phyloP scores from a whole-genome alignment of 495 filamentous ascomycete species.

The Elasticomyces elasticus region DNA sequence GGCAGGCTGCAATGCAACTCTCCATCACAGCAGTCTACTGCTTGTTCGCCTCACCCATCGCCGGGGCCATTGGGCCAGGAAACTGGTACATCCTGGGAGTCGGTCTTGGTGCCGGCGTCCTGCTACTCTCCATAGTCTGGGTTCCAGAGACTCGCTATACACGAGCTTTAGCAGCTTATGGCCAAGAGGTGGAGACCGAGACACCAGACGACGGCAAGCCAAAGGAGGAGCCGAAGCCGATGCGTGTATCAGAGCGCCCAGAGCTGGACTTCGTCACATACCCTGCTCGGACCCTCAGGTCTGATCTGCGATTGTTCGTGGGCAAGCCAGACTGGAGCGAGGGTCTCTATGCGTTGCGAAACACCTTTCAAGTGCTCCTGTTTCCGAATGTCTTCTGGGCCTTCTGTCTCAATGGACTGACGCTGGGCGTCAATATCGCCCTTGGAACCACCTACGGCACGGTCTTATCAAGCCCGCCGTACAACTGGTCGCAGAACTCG shows the following conservation, averaged over 20 bases:
- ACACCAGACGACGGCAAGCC: not conserved
- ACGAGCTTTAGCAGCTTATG: conserved; percentile 10
- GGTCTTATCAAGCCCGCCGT: conserved; percentile 28
- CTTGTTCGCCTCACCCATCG: conserved; percentile 32
- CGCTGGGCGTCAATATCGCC: conserved; percentile 33
- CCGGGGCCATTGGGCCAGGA: conserved; percentile 29
- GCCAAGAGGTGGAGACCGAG: not conserved
- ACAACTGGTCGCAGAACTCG: conserved; percentile 29
- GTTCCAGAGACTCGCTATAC: conserved; percentile 16
- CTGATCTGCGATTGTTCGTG: conserved; percentile 15
- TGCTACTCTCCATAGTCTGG: conserved; percentile 7
- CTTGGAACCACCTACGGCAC: conserved; percentile 33
- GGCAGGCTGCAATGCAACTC: conserved; percentile 29
- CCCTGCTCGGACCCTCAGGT: conserved; percentile 10
- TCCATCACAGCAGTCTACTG: conserved; percentile 26
- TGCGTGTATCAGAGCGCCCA: conserved; percentile 6
- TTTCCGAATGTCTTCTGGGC: conserved; percentile 39
- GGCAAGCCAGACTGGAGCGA: conserved; percentile 9
- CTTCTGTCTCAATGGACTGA: conserved; percentile 31
- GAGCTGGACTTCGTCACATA: conserved; percentile 9
- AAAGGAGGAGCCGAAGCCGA: not conserved
- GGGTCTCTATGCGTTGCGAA: conserved; percentile 8
- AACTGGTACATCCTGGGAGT: conserved; percentile 35
- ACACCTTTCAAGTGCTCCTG: conserved; percentile 25
- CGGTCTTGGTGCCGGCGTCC: conserved; percentile 19